phyloP scores from a whole-genome alignment of 2,329 filamentous ascomycete genomes.

The Dothideomycetes sp. region DNA sequence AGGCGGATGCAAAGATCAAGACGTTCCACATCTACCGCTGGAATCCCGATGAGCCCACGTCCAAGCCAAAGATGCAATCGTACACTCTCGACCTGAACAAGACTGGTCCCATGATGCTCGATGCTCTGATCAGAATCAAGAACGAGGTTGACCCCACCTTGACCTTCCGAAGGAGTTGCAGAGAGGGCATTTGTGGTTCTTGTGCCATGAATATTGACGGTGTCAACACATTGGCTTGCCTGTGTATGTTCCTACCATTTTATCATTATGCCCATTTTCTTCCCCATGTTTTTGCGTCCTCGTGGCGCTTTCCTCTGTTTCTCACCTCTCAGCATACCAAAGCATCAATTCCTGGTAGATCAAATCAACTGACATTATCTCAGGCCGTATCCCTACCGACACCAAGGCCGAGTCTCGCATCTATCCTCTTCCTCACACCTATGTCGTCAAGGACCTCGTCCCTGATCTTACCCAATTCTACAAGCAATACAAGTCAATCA shows the following conservation, averaged over 20 bases:
- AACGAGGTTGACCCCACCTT: conserved; percentile 96
- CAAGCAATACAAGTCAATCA: conserved; percentile 99
- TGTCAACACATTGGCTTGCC: conserved; percentile 91
- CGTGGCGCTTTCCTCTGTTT: too few relatives aligned
- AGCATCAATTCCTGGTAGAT: too few relatives aligned
- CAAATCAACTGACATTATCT: neutral
- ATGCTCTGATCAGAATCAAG: conserved; percentile 96
- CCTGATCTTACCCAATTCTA: conserved; percentile 98
- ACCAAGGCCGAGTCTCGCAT: conserved; percentile 74
- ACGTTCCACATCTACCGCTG: conserved; percentile 98
- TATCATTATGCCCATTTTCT: neutral
- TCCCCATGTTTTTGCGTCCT: too few relatives aligned
- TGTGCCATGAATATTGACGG: conserved; percentile 99
- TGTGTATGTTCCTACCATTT: conserved; percentile 57
- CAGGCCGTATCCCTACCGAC: conserved; percentile 88
- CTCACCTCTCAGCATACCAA: too few relatives aligned
- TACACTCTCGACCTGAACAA: conserved; percentile 97
- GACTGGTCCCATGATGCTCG: conserved; percentile 96
- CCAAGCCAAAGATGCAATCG: conserved; percentile 91
- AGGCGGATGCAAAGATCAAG: conserved; percentile 59
- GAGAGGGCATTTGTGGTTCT: conserved; percentile 96
- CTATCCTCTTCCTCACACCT: conserved; percentile 96
- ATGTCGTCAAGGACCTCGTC: conserved; percentile 97
- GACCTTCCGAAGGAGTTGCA: conserved; percentile 89
- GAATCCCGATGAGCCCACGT: conserved; percentile 85